A percentile compares a stretch with the other conserved stretches of the same genome.
Conservation (phyloP, 2,329 filamentous ascomycete genomes). For the Diaporthe sp. region DNA sequence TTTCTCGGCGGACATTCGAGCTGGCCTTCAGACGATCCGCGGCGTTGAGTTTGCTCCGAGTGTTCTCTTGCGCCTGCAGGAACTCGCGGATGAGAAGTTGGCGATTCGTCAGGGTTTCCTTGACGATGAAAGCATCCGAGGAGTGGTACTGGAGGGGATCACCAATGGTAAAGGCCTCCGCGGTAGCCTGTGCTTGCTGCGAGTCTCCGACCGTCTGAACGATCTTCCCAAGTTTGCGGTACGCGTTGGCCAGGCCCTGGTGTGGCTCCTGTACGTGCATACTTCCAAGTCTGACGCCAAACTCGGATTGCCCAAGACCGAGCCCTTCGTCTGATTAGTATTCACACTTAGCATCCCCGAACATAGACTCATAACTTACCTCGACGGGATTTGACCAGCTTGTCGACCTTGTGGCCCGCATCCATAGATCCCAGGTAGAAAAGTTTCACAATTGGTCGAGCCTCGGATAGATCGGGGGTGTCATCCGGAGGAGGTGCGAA, state of each 20-base stretch:
- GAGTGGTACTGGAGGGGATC: conserved; percentile 97
- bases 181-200: conserved; percentile 95
- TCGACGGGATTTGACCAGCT: conserved; percentile 90
- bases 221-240: conserved; percentile 93
- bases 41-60: conserved; percentile 85
- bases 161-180: conserved; percentile 93
- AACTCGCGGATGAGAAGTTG: conserved; percentile 96
- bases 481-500: conserved; percentile 98
- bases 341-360: background rate
- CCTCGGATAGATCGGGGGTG: conserved; percentile 92
- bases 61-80: conserved; percentile 88
- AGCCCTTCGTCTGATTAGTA: conserved; percentile 73
- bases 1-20: conserved; percentile 90
- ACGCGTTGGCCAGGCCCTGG: conserved; percentile 87
- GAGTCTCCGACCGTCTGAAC: conserved; percentile 95
- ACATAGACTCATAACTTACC: conserved; percentile 69
- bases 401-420: conserved; percentile 96
- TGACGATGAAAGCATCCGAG: conserved; percentile 96
- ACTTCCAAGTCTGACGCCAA: conserved; percentile 88
- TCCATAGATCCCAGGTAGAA: conserved; percentile 98
- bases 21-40: conserved; percentile 91
- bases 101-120: conserved; percentile 96
- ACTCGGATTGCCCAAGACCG: conserved; percentile 91
- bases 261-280: conserved; percentile 95
- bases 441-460: conserved; percentile 90